Base-by-base conservation (phyloP, 2,329 filamentous ascomycete species). In the Talaromyces sp. region DNA sequence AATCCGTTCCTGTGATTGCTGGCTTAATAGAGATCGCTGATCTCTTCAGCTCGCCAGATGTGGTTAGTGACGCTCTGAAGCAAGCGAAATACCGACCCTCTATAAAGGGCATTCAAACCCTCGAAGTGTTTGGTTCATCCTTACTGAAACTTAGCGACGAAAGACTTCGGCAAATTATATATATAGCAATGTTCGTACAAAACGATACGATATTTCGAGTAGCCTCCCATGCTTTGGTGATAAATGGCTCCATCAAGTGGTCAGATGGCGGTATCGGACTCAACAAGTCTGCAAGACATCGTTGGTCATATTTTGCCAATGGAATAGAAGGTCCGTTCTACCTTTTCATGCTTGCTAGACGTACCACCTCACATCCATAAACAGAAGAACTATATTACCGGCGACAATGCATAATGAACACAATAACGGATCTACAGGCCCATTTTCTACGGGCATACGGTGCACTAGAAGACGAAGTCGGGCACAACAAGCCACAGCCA, bases 371-470 rank as follows among this genome's bases (percentile, higher is more conserved):
- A 48, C 62, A 40, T 40, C 12, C 7, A 42, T 31, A 50, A 48
- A 3, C 44, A 79, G 78, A 79, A 65, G 78, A 80, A 68, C 66
- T 80, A n/a, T 75, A 74, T 40, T 73, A 72, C 65, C 71, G 78
- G 54, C 75, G 77, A 16, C 72, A 78, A 64, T 75, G 69, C 58
- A 70, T 79, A 42, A 62, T 80, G 18, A 74, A 78, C 60, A 79
- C 77, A 5, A 75, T 80, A 25, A 75, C 72, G 35, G 76, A 79
- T 46, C 66, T 79, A 16, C 78, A 80, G 64, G 73, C 73, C 6
- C 69, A 77, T 63, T 80, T 80, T 57, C 70, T 80, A 31, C 71
- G 73, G 35, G 67, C 71, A 7, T 80, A 77, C 59, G 76, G 76
- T n/a, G 73, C 73, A 18, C 64, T 76, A n/a, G 70, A 75, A 60